phyloP scores from a whole-genome alignment of 495 filamentous ascomycete genomes.

The Letharia columbiana region DNA sequence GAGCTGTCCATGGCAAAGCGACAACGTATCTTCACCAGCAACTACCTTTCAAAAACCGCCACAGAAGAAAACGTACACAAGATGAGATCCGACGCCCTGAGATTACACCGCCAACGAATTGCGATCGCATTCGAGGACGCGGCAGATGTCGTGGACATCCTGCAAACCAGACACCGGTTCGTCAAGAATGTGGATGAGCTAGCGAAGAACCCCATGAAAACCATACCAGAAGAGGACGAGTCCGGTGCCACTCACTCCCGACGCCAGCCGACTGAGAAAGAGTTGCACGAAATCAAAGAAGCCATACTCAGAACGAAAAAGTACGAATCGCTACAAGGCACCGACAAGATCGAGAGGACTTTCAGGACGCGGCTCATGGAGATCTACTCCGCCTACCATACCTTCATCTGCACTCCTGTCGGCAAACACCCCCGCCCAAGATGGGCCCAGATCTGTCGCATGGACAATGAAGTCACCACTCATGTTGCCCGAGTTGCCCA shows the following conservation, averaged over 20 bases:
- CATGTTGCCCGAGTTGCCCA: not conserved
- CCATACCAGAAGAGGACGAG: not conserved
- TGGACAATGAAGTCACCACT: not conserved
- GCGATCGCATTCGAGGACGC: not conserved
- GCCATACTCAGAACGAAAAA: not conserved
- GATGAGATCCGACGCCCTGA: not conserved
- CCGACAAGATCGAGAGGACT: not conserved
- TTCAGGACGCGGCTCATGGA: not conserved
- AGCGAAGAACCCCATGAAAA: not conserved
- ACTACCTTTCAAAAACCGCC: not conserved
- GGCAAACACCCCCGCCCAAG: not conserved
- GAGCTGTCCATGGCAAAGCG: not conserved
- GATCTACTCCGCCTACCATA: not conserved
- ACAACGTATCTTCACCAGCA: not conserved
- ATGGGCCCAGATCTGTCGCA: not conserved
- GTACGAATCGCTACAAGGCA: not conserved
- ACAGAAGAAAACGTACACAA: not conserved
- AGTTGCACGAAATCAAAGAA: not conserved
- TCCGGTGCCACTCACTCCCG: not conserved
- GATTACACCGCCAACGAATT: not conserved
- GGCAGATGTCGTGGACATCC: not conserved
- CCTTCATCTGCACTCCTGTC: not conserved
- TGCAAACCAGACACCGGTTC: not conserved
- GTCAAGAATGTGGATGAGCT: not conserved
- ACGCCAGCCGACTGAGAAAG: not conserved